Conservation (phyloP, 2,329 filamentous ascomycete species). For the Mycosphaerella arachidis region DNA sequence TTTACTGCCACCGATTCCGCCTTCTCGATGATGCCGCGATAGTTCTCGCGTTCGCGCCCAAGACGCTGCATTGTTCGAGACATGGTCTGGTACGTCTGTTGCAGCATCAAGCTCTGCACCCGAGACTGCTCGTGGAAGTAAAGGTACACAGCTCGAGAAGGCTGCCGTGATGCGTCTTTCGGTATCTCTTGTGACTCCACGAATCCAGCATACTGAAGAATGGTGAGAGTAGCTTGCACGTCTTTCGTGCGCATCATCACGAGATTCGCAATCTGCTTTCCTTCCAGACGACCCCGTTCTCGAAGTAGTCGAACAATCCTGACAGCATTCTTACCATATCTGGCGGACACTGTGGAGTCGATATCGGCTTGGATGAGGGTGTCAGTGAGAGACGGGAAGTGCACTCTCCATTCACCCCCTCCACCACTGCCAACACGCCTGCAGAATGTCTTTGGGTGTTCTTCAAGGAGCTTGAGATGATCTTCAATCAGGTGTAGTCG, state of each 20-base stretch:
- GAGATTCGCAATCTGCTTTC: constrained; percentile 76
- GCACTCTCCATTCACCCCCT: constrained; percentile 75
- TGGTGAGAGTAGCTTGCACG: constrained; percentile 75
- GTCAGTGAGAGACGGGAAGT: constrained; percentile 69
- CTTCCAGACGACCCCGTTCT: constrained; percentile 87
- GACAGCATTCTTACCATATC: constrained; percentile 70
- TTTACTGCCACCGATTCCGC: constrained; percentile 81
- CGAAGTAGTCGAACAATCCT: constrained; percentile 81
- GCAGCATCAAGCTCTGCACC: constrained; percentile 64
- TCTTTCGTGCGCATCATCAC: constrained; percentile 82
- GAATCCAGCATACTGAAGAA: constrained; percentile 80
- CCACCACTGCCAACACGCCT: constrained; percentile 59
- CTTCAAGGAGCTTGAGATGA: constrained; percentile 67
- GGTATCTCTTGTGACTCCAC: constrained; percentile 93
- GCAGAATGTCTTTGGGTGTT: constrained; percentile 65
- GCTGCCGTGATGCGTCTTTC: constrained; percentile 74
- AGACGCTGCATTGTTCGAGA: constrained; percentile 76
- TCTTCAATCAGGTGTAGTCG: constrained; percentile 60
- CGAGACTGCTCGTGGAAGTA: constrained; percentile 84
- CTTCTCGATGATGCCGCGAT: constrained; percentile 70
- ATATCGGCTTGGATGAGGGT: constrained; percentile 72
- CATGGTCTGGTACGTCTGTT: constrained; percentile 87
- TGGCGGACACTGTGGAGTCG: constrained; percentile 73
- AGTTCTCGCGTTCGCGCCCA: constrained; percentile 66
- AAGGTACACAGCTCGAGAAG: constrained; percentile 80